Base-by-base conservation (phyloP, 2,329 filamentous ascomycete genomes). In the Fusarium sp. region DNA sequence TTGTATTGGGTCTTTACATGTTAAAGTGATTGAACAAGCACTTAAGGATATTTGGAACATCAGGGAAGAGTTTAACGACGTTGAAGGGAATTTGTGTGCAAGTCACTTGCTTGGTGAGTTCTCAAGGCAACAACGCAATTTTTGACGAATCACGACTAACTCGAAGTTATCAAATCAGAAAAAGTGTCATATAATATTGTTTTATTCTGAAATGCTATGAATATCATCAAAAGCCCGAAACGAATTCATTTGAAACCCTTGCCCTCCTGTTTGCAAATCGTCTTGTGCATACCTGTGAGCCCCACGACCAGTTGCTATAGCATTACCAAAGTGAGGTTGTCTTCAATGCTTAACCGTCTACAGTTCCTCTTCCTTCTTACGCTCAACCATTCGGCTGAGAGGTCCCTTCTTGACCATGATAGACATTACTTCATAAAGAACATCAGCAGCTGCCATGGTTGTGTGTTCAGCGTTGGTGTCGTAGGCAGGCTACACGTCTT, bases 361-460 rank as follows among this genome's bases (percentile, higher is more conserved):
- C 12, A 66, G 14, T 14, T 66, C 63, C 2, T 73, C 70, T 11
- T 55, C 42, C 14, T 72, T 64, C 30, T 67, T 61, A 0, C 55
- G 52, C 2, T 64, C 48, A 15, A 82, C 69, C 79, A 85, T 84
- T 40, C 83, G 78, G 73, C 87, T 91, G 70, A 93, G 81, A 1
- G 91, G 91, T 0, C 92, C 92, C 75, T 90, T 90, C 86, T 94
- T 93, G 18, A 94, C 91, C 92, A 94, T 95, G 67, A 95, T 86
- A 15, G 89, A 93, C 88, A 94, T 92, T 50, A 95, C 88, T 80
- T 95, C 92, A 76, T 92, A 95, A 23, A 95, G 81, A 0, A 88
- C 88, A 80, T 94, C 81, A 7, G 90, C 90, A 5, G 90, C 90
- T 2, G 90, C 90, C 90, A 92, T 92, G n/a, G 90, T 92, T 2